Evolutionary conservation across 768 basidiomycete species (phyloP).

Genomic region (Galerina sulciceps): DNA sequence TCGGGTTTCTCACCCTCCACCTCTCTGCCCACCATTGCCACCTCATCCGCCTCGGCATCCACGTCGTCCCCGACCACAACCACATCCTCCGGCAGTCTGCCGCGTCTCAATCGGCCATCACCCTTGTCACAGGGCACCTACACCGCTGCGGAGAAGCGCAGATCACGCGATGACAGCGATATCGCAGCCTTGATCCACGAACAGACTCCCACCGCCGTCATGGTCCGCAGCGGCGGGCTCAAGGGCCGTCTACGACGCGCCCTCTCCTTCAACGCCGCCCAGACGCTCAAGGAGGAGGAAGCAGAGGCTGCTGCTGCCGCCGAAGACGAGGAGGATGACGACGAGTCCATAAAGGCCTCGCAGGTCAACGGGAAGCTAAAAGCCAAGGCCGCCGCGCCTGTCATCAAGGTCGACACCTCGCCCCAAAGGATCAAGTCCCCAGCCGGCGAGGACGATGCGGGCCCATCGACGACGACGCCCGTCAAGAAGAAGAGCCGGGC

Average conservation of each 20-base stretch:
- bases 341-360: constrained; percentile 53
- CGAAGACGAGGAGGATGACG: constrained; percentile 47
- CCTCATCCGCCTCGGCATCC: constrained; percentile 41
- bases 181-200: constrained; percentile 57
- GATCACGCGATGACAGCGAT: constrained; percentile 80
- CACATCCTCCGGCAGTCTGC: constrained; percentile 34
- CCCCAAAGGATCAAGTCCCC: constrained; percentile 19
- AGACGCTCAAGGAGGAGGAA: constrained; percentile 53
- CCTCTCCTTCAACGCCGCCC: constrained; percentile 59
- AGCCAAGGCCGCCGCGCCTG: constrained; percentile 32
- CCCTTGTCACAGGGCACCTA: constrained; percentile 72
- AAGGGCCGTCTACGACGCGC: constrained; percentile 80
- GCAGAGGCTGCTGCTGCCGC: constrained; percentile 13
- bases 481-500: constrained; percentile 75
- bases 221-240: constrained; percentile 67
- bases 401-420: constrained; percentile 25
- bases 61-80: constrained; percentile 30
- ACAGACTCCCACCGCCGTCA: constrained; percentile 37
- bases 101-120: constrained; percentile 58
- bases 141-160: constrained; percentile 70
- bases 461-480: constrained; percentile 52
- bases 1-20: constrained; percentile 24
- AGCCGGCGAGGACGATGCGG: constrained; percentile 45
- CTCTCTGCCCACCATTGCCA: constrained; percentile 34
- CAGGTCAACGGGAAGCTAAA: constrained; percentile 37